Percentiles rank a stretch among this genome's conserved stretches.
Evolutionary conservation across 2,329 filamentous ascomycete genomes (phyloP).

Genomic region (Ceratocystiopsis minuta): DNA sequence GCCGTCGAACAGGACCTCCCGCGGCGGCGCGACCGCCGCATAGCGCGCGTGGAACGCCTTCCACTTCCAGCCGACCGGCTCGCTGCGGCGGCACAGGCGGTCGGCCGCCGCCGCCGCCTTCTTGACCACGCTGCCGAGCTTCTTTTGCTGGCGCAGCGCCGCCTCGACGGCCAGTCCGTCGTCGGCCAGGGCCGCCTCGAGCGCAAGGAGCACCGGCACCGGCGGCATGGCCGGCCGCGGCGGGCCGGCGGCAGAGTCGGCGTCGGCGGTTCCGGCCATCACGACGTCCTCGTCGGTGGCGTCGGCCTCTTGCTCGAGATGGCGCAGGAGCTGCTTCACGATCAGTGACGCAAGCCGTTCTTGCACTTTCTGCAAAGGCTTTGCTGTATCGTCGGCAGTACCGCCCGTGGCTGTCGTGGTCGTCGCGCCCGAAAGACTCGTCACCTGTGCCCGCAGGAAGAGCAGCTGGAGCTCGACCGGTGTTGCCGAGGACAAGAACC

Average conservation of each 20-base stretch:
- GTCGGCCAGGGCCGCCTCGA: constrained; percentile 10
- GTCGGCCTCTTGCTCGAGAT: constrained; percentile 2
- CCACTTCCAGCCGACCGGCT: constrained; percentile 25
- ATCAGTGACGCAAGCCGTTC: not conserved
- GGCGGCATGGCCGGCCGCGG: not conserved
- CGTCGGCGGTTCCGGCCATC: not conserved
- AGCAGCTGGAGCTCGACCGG: not conserved
- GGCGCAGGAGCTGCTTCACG: not conserved
- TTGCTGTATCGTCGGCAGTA: no score
- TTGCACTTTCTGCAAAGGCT: no score
- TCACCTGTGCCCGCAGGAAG: not conserved
- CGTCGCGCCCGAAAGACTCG: not conserved
- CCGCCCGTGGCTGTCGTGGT: no score
- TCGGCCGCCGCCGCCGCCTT: constrained; percentile 9
- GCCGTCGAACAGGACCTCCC: constrained; percentile 17
- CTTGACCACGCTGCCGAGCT: not conserved
- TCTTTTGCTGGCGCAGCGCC: not conserved
- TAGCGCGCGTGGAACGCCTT: constrained; percentile 24
- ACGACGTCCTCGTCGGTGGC: not conserved
- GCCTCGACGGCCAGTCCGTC: not conserved
- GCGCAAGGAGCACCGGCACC: constrained; percentile 9
- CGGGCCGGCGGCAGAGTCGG: no score
- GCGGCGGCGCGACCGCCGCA: constrained; percentile 16
- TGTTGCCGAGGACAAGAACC: no score
- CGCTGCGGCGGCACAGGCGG: constrained; percentile 8